These are phyloP conservation scores for Lantana camara DNA, from an alignment of 257 asterid species.

Conservation along the genomic window DNA sequence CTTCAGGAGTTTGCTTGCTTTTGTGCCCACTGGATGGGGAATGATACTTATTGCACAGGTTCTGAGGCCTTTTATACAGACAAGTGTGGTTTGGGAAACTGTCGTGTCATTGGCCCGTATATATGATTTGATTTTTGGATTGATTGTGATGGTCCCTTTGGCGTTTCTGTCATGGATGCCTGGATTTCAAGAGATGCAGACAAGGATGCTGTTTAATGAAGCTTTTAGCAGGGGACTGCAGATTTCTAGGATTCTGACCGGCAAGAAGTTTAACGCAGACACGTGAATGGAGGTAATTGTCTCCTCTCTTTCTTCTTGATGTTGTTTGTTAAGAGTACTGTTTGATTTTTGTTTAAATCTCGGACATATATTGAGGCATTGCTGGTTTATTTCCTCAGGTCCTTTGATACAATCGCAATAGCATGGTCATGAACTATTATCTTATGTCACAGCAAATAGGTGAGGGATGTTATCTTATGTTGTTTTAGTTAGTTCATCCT, in stretches of 20 bases:
- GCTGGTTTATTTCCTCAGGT: too few species aligned
- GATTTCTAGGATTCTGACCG: conserved; percentile 85
- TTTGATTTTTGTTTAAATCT: conserved; percentile 9
- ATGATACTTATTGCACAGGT: conserved; percentile 86
- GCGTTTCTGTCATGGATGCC: conserved; percentile 96
- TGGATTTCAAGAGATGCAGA: conserved; percentile 90
- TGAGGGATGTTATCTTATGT: too few species aligned
- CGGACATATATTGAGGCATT: too few species aligned
- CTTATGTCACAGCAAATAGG: conserved; percentile 2
- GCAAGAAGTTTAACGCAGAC: conserved; percentile 54
- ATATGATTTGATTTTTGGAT: conserved; percentile 82
- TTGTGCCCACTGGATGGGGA: conserved; percentile 98
- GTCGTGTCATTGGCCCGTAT: conserved; percentile 88
- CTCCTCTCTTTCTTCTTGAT: not conserved
- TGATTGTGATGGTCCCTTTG: conserved; percentile 85
- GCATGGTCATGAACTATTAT: too few species aligned
- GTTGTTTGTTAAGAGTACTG: not conserved
- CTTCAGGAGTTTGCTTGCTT: conserved; percentile 76
- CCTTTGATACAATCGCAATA: too few species aligned
- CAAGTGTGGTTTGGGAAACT: conserved; percentile 82
- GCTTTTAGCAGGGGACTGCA: conserved; percentile 97
- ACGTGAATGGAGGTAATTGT: conserved; percentile 44
- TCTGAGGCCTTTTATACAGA: conserved; percentile 81
- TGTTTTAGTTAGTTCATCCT: too few species aligned
- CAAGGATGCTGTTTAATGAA: conserved; percentile 84